These are phyloP conservation scores for Casuarina equisetifolia DNA, from an alignment of 306 rosid species.

Conservation along the genomic window DNA sequence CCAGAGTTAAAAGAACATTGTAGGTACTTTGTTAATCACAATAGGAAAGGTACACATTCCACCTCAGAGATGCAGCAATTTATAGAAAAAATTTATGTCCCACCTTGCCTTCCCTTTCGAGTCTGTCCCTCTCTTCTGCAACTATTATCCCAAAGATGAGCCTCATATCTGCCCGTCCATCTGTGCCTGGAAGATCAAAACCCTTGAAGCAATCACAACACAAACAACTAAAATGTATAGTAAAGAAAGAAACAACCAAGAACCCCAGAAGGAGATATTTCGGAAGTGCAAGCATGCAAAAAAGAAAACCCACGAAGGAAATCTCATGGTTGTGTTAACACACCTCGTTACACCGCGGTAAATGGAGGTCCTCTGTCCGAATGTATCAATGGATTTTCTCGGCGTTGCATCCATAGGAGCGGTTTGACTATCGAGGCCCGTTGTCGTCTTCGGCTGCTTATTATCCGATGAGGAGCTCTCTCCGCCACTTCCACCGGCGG, in stretches of 20 bases:
- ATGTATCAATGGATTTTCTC: slow-evolving; percentile 77
- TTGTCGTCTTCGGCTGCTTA: slow-evolving; percentile 28
- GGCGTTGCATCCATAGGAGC: slow-evolving; percentile 43
- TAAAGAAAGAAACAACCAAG: background rate
- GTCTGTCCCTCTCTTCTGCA: slow-evolving; percentile 98
- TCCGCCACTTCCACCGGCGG: slow-evolving; percentile 34
- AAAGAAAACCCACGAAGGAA: background rate
- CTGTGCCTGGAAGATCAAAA: slow-evolving; percentile 56
- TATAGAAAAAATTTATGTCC: background rate
- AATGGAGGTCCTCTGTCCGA: slow-evolving; percentile 92
- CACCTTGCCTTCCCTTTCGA: slow-evolving; percentile 92
- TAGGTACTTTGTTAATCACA: background rate
- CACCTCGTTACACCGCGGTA: slow-evolving; percentile 98
- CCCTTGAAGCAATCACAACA: background rate
- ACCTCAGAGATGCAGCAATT: background rate
- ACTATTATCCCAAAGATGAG: slow-evolving; percentile 94
- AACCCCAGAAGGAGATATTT: background rate
- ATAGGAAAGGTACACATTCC: background rate
- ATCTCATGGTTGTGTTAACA: background rate
- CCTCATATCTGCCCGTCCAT: slow-evolving; percentile 98
- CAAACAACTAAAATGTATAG: background rate
- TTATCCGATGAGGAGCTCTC: slow-evolving; percentile 57
- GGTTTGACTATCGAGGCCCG: slow-evolving; percentile 28
- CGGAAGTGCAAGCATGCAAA: background rate
- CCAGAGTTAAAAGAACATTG: slow-evolving; percentile 10